Conservation (phyloP, 768 basidiomycete species). For the Lactarius akahatsu region DNA sequence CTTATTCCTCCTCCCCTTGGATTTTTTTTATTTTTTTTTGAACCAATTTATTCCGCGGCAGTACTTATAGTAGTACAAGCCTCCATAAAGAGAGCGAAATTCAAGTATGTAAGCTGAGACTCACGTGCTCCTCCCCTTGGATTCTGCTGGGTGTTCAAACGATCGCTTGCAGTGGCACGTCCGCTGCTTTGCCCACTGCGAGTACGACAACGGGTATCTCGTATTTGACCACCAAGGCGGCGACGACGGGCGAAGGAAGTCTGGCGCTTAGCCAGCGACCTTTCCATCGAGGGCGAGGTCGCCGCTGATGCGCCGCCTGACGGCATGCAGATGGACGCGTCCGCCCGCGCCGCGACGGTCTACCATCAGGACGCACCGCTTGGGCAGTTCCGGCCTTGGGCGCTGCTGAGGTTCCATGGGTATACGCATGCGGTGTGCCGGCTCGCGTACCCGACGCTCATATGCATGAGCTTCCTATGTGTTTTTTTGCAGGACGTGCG, state of each 20-base stretch:
- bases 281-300: conserved; percentile 13
- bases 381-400: conserved; percentile 61
- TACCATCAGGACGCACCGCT: conserved; percentile 29
- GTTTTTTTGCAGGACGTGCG: too few species aligned
- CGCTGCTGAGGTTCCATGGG: conserved; percentile 21
- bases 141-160: background rate
- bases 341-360: conserved; percentile 29
- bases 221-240: conserved; percentile 55
- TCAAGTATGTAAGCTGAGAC: too few species aligned
- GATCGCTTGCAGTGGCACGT: conserved; percentile 45
- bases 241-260: conserved; percentile 59
- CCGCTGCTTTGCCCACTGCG: conserved; percentile 60
- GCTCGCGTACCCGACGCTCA: too few species aligned
- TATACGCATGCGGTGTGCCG: conserved; percentile 38
- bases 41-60: too few species aligned
- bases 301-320: conserved; percentile 9
- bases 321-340: conserved; percentile 35
- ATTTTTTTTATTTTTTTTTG: too few species aligned
- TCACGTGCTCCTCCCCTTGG: too few species aligned
- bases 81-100: too few species aligned
- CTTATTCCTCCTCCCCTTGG: background rate
- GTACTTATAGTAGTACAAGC: too few species aligned
- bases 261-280: conserved; percentile 53
- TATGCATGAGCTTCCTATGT: conserved; percentile 35
- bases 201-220: conserved; percentile 70